These are phyloP conservation scores for Magnaporthales sp. DNA, from an alignment of 2,329 filamentous ascomycete species.

Conservation along the genomic window DNA sequence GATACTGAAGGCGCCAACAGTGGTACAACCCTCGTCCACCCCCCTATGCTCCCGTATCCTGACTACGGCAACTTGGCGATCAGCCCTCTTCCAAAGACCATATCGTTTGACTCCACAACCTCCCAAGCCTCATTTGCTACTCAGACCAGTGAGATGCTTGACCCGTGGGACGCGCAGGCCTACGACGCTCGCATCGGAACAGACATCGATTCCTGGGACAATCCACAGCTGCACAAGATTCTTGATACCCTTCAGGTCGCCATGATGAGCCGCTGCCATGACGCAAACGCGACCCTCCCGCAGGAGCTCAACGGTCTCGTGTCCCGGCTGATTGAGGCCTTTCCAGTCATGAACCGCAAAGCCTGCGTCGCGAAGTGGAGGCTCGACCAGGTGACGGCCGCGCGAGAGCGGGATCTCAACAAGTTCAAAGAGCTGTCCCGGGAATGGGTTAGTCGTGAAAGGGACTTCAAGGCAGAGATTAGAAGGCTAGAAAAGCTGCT, in stretches of 20 bases:
- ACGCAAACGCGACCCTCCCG: slow-evolving; percentile 21
- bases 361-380: slow-evolving; percentile 15
- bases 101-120: neutral
- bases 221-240: slow-evolving; percentile 34
- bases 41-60: neutral
- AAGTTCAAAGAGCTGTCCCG: slow-evolving; percentile 26
- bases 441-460: slow-evolving; percentile 29
- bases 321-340: slow-evolving; percentile 26
- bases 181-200: neutral
- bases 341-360: slow-evolving; percentile 17
- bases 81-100: neutral
- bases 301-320: slow-evolving; percentile 33
- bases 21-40: neutral
- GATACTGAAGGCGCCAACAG: neutral
- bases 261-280: slow-evolving; percentile 27
- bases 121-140: neutral
- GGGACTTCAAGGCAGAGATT: slow-evolving; percentile 28
- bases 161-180: neutral
- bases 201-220: slow-evolving; percentile 21
- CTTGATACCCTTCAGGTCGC: slow-evolving; percentile 31
- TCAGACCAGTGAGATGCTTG: neutral
- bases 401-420: slow-evolving; percentile 22
- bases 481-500: slow-evolving; percentile 28
- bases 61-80: neutral
- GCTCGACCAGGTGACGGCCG: slow-evolving; percentile 18